Base-by-base conservation (phyloP, 1,139 yeast genomes). In the Pichia sp. region DNA sequence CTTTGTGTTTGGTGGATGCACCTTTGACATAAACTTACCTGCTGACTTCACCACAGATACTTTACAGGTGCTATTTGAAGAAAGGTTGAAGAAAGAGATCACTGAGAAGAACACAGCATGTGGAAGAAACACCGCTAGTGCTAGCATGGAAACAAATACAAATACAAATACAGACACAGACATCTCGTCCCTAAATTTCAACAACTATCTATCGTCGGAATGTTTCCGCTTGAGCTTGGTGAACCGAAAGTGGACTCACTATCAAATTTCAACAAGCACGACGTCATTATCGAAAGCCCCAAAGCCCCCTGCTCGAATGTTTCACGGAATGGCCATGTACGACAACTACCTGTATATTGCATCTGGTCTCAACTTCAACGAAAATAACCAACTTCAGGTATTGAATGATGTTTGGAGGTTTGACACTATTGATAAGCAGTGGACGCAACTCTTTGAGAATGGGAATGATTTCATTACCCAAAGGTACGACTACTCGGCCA, bases 361-460 rank as follows among this genome's bases (percentile, higher is more conserved):
- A 51, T 91, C 91, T 15, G 93, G 93, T 1, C 53, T 81, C 22
- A 52, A 56, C 0, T 48, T 66, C 16, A 51, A 53, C 29, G 45
- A 44, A 6, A 35, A 40, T 16, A 41, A 45, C 37, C 57, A 59
- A 27, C 53, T 78, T 17, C 58, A 60, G 3, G 73, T 82, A 0
- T 49, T 67, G 14, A 77, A 77, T 47, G 91, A 81, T 46, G 56
- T 79, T 17, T 82, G 91, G 88, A 69, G 68, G 44, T 73, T 78
- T 45, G 69, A 77, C 52, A 55, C 77, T 30, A 68, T 64, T 28
- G 55, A 66, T 3, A 63, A 62, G 34, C 53, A 55, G 15, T 80
- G 88, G 87, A 55, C 52, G 1, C 63, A 72, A 34, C 54, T 75
- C 4, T 75, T 71, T 3, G 39, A 40, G 2, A 52, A 62, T 33